Evolutionary conservation across 768 basidiomycete species (phyloP).

Genomic region (Tricholoma furcatifolium): DNA sequence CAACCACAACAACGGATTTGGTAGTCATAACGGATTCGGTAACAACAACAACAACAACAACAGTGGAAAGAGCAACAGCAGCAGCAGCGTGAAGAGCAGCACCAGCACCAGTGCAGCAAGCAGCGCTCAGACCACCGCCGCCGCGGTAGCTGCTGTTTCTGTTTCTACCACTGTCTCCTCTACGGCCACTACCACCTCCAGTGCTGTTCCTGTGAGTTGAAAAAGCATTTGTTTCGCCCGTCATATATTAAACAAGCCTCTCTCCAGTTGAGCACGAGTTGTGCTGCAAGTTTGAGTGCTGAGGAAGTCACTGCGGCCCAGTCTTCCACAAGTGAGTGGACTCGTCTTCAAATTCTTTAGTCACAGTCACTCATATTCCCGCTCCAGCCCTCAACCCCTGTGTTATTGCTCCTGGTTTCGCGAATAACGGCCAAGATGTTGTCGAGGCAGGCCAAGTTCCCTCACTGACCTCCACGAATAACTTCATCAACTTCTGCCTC

Average conservation of each 20-base stretch:
- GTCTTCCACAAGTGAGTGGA: constrained; percentile 33
- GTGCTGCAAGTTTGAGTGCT: background rate
- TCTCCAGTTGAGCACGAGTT: background rate
- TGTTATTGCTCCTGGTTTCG: constrained; percentile 27
- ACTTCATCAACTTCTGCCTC: constrained; percentile 49
- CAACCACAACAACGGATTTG: constrained; percentile 3
- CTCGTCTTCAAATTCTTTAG: background rate
- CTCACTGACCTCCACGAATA: constrained; percentile 46
- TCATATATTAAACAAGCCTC: background rate
- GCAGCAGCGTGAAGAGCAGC: constrained; percentile 7
- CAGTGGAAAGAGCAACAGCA: constrained; percentile 9
- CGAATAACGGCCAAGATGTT: constrained; percentile 25
- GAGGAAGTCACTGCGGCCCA: constrained; percentile 22
- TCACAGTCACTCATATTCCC: background rate
- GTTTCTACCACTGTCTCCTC: background rate
- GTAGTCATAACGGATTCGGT: background rate
- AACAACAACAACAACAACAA: constrained; percentile 13
- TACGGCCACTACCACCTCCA: background rate
- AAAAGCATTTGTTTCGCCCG: no score
- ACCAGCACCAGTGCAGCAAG: constrained; percentile 12
- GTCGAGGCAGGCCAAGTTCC: constrained; percentile 37
- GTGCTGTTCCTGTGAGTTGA: background rate
- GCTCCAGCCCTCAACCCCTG: constrained; percentile 22
- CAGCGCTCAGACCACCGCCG: background rate
- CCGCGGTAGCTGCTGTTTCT: background rate